Evolutionary conservation across 1,139 yeast genomes (phyloP).

Genomic region (Candida sanyaensis): DNA sequence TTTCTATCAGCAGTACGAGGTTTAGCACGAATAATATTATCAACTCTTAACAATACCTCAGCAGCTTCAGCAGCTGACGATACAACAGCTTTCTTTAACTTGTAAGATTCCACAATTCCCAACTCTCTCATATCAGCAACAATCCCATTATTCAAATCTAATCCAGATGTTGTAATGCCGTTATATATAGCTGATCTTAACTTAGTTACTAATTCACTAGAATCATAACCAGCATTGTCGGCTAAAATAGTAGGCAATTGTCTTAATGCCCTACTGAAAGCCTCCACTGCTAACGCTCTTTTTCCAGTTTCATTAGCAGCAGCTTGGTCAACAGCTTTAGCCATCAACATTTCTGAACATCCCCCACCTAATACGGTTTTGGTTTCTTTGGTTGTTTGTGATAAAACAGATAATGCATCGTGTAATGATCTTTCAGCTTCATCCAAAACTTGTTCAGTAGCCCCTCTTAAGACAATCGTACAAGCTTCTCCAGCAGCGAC

Average conservation of each 20-base stretch:
- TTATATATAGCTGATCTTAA: constrained; percentile 90
- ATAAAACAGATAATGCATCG: constrained; percentile 92
- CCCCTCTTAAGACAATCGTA: constrained; percentile 94
- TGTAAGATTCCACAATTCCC: constrained; percentile 91
- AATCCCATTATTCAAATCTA: constrained; percentile 79
- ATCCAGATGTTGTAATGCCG: constrained; percentile 89
- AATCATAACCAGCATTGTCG: constrained; percentile 96
- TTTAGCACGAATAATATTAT: constrained; percentile 93
- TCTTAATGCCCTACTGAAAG: constrained; percentile 91
- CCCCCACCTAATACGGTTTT: constrained; percentile 98
- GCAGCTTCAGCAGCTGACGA: constrained; percentile 97
- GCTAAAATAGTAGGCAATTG: constrained; percentile 95
- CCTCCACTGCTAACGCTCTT: constrained; percentile 90
- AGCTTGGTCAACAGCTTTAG: constrained; percentile 93
- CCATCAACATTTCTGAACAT: constrained; percentile 97
- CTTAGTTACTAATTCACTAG: constrained; percentile 88
- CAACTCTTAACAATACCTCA: constrained; percentile 91
- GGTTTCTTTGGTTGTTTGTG: constrained; percentile 95
- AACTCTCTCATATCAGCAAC: constrained; percentile 93
- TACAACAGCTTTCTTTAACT: constrained; percentile 93
- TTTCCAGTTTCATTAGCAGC: constrained; percentile 95
- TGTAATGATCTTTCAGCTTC: constrained; percentile 98
- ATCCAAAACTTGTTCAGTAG: constrained; percentile 92
- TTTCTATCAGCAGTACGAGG: constrained; percentile 96
- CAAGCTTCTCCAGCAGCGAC: constrained; percentile 97